A percentile compares a stretch with the other conserved stretches of the same genome.
Evolutionary conservation across 768 basidiomycete genomes (phyloP).

Genomic region (Suillus decipiens): DNA sequence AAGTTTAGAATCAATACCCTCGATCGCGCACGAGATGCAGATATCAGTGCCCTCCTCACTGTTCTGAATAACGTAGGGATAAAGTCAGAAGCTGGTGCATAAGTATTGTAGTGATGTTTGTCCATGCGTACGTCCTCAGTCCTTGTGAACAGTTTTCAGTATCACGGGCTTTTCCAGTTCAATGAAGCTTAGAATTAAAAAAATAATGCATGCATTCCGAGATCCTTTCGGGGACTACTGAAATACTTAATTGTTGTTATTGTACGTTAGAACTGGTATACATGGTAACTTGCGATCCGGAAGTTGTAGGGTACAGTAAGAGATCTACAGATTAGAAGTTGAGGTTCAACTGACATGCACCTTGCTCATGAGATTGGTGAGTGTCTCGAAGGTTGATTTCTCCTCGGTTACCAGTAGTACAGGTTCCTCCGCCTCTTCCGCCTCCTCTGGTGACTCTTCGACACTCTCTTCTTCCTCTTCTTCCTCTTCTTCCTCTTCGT

Average conservation of each 20-base stretch:
- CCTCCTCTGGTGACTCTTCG: conserved; percentile 34
- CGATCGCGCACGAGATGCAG: not conserved
- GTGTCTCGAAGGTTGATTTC: conserved; percentile 37
- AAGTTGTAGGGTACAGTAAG: conserved; percentile 7
- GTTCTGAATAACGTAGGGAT: not conserved
- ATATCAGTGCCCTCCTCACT: not conserved
- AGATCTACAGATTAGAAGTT: conserved; percentile 5
- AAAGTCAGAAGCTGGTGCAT: not conserved
- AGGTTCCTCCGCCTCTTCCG: conserved; percentile 26
- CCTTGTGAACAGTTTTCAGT: conserved; percentile 7
- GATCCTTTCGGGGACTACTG: conserved; percentile 56
- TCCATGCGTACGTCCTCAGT: conserved; percentile 11
- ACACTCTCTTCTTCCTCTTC: conserved; percentile 49
- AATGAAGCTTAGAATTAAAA: not conserved
- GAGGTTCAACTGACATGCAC: conserved; percentile 45
- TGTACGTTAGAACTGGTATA: conserved; percentile 28
- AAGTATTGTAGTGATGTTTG: not conserved
- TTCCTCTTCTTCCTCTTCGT: conserved; percentile 64
- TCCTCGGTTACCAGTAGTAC: conserved; percentile 20
- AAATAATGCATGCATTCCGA: conserved; percentile 25
- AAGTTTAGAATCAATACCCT: not conserved
- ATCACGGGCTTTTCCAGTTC: conserved; percentile 10
- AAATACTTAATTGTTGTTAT: conserved; percentile 1
- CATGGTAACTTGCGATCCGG: conserved; percentile 10
- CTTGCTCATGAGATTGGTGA: conserved; percentile 69